phyloP scores from a whole-genome alignment of 345 rosid species.

The Dipteronia dyeriana region DNA sequence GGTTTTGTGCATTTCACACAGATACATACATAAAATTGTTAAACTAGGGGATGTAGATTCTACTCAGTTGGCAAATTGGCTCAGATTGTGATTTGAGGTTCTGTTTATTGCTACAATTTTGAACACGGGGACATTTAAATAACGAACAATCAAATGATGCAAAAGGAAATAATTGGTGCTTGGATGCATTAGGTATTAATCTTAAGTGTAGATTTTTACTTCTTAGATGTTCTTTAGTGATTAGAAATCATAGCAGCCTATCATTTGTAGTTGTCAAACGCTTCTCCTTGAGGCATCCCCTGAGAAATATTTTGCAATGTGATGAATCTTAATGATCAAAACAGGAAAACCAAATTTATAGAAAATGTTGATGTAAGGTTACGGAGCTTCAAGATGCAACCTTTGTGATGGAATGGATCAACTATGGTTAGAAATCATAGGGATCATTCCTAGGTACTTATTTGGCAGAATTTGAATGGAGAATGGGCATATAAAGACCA shows the following conservation, averaged over 20 bases:
- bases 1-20: not conserved
- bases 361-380: not conserved
- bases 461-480: constrained; percentile 7
- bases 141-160: not conserved
- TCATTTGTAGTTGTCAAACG: not conserved
- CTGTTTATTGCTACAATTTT: not conserved
- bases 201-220: not conserved
- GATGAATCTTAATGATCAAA: constrained; percentile 3
- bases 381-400: not conserved
- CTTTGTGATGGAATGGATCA: not conserved
- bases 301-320: not conserved
- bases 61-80: not conserved
- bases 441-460: not conserved
- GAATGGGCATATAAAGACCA: not conserved
- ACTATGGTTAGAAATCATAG: not conserved
- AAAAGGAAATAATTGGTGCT: not conserved
- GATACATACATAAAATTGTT: not conserved
- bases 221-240: not conserved
- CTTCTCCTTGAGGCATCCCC: not conserved
- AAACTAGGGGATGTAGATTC: not conserved
- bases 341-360: not conserved
- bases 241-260: not conserved
- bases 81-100: not conserved
- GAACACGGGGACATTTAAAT: not conserved
- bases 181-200: not conserved